phyloP scores from a whole-genome alignment of 257 asterid species.

The Fraxinus excelsior region DNA sequence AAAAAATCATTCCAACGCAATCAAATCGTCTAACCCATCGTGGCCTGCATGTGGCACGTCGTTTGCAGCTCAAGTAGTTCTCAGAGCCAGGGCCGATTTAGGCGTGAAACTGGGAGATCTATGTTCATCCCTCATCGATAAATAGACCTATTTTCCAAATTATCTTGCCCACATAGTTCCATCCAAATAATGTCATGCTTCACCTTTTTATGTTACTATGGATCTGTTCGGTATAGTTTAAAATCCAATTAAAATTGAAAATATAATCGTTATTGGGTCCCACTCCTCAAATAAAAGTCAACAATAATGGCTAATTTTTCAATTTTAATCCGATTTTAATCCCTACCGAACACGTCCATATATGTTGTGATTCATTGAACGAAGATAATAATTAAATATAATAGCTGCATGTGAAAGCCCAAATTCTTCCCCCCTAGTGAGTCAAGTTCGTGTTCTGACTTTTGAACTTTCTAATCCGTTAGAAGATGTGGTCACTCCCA shows the following conservation, averaged over 20 bases:
- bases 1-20: too few relatives aligned
- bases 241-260: too few relatives aligned
- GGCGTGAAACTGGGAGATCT: too few relatives aligned
- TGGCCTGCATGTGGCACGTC: not conserved
- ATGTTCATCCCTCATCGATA: not conserved
- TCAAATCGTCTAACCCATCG: not conserved
- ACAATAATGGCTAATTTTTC: too few relatives aligned
- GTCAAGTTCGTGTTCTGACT: not conserved
- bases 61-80: not conserved
- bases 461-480: not conserved
- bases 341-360: too few relatives aligned
- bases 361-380: not conserved
- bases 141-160: not conserved
- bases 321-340: too few relatives aligned
- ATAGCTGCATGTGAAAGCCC: conserved; percentile 5
- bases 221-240: too few relatives aligned
- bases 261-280: too few relatives aligned
- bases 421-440: not conserved
- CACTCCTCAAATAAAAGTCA: too few relatives aligned
- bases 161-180: not conserved
- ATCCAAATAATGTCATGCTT: not conserved
- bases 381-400: not conserved
- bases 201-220: not conserved
- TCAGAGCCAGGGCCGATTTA: too few relatives aligned
- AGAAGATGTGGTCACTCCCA: not conserved